phyloP scores from a whole-genome alignment of 2,329 filamentous ascomycete genomes.

The Fusarium devonianum region DNA sequence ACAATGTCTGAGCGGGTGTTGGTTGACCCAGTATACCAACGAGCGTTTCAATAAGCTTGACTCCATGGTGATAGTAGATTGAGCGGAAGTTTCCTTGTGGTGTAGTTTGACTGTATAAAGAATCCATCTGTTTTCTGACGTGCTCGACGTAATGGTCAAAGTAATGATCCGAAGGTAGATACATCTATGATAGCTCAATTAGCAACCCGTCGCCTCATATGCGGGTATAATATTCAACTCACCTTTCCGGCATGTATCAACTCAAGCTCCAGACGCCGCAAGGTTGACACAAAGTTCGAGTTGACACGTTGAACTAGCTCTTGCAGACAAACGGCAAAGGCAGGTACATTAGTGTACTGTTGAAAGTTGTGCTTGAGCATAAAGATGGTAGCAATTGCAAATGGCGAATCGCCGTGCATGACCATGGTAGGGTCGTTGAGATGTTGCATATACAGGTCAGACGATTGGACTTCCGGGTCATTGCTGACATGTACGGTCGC shows the following conservation, averaged over 20 bases:
- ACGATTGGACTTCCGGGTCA: constrained; percentile 47
- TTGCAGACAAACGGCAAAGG: constrained; percentile 46
- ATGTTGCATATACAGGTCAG: constrained; percentile 54
- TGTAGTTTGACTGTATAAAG: constrained; percentile 48
- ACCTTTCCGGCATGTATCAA: constrained; percentile 61
- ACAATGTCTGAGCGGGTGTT: constrained; percentile 14
- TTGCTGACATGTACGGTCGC: constrained; percentile 46
- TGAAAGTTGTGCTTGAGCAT: constrained; percentile 49
- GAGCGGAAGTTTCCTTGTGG: constrained; percentile 43
- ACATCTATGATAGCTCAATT: constrained; percentile 44
- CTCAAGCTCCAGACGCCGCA: constrained; percentile 59
- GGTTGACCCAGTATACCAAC: constrained; percentile 34
- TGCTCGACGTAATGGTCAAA: constrained; percentile 53
- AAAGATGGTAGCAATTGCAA: constrained; percentile 46
- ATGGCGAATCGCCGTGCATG: constrained; percentile 41
- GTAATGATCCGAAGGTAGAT: constrained; percentile 46
- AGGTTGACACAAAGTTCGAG: constrained; percentile 49
- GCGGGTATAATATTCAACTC: constrained; percentile 4
- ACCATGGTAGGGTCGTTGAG: constrained; percentile 43
- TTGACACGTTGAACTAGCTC: constrained; percentile 48
- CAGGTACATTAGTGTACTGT: constrained; percentile 44
- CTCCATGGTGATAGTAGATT: constrained; percentile 52
- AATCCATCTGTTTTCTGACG: constrained; percentile 53
- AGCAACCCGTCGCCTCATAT: constrained; percentile 21
- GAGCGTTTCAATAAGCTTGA: constrained; percentile 52